Evolutionary conservation across 176 grass and related monocot species (phyloP).

Genomic region (Tillandsia leiboldiana): DNA sequence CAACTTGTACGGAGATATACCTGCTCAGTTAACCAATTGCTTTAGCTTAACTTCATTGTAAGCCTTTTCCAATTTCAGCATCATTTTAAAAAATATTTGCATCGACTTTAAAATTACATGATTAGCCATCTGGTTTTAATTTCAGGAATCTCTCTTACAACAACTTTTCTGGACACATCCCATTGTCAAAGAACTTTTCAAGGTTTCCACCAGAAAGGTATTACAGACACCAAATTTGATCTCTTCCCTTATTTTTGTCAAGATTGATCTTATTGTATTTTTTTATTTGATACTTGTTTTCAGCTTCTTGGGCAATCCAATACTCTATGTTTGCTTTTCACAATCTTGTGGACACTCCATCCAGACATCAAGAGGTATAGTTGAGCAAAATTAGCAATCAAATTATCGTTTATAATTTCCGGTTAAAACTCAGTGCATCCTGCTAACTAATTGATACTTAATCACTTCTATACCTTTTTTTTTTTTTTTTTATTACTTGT

Average conservation of each 20-base stretch:
- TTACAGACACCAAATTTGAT: background rate
- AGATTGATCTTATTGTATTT: background rate
- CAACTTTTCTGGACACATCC: conserved; percentile 76
- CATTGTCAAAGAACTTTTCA: conserved; percentile 70
- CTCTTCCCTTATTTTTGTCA: background rate
- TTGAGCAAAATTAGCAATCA: background rate
- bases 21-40: conserved; percentile 72
- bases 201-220: conserved; percentile 86
- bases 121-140: conserved; percentile 13
- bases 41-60: conserved; percentile 90
- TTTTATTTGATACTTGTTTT: conserved; percentile 17
- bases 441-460: background rate
- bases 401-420: background rate
- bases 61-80: conserved; percentile 25
- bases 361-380: conserved; percentile 58
- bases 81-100: background rate
- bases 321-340: conserved; percentile 49
- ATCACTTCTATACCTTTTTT: background rate
- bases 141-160: conserved; percentile 94
- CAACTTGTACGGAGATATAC: conserved; percentile 76
- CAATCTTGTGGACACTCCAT: conserved; percentile 37
- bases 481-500: background rate
- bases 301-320: conserved; percentile 79
- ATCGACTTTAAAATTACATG: background rate
- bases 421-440: background rate